Evolutionary conservation across 371 early-diverging fungal species (phyloP).

Genomic region (Mucor sp.): DNA sequence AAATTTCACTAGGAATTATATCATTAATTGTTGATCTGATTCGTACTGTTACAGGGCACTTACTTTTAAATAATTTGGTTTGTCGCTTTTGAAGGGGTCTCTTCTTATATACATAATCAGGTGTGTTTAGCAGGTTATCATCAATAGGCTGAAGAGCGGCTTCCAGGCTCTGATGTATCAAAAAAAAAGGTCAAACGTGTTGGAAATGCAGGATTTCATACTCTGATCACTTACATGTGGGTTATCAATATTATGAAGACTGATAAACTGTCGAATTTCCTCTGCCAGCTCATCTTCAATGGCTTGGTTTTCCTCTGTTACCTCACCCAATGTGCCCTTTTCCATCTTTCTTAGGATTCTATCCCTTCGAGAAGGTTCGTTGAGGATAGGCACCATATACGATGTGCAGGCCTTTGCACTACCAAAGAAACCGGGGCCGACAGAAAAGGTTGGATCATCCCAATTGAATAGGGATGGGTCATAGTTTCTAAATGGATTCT

Average conservation of each 20-base stretch:
- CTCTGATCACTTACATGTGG: neutral
- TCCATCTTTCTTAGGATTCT: slow-evolving; percentile 13
- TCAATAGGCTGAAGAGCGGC: slow-evolving; percentile 1
- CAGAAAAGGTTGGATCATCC: slow-evolving; percentile 13
- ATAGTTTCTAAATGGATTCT: slow-evolving; percentile 13
- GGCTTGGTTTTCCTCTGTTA: slow-evolving; percentile 8
- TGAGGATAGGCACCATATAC: slow-evolving; percentile 4
- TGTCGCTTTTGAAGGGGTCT: slow-evolving; percentile 21
- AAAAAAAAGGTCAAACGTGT: neutral
- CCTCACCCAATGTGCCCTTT: slow-evolving; percentile 21
- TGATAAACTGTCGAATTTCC: slow-evolving; percentile 15
- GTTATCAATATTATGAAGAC: neutral
- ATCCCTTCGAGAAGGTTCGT: slow-evolving; percentile 11
- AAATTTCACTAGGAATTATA: slow-evolving; percentile 19
- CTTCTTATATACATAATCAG: slow-evolving; percentile 19
- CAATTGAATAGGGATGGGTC: slow-evolving; percentile 10
- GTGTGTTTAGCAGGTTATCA: neutral
- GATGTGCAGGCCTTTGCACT: slow-evolving; percentile 6
- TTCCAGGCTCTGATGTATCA: neutral
- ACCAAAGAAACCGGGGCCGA: slow-evolving; percentile 23
- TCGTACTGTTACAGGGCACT: neutral
- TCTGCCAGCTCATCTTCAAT: slow-evolving; percentile 20
- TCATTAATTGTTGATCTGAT: neutral
- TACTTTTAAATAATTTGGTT: slow-evolving; percentile 22
- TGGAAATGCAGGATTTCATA: neutral